phyloP scores from a whole-genome alignment of 805 yeast genomes.

The Trichomonascus vanleenenianus region DNA sequence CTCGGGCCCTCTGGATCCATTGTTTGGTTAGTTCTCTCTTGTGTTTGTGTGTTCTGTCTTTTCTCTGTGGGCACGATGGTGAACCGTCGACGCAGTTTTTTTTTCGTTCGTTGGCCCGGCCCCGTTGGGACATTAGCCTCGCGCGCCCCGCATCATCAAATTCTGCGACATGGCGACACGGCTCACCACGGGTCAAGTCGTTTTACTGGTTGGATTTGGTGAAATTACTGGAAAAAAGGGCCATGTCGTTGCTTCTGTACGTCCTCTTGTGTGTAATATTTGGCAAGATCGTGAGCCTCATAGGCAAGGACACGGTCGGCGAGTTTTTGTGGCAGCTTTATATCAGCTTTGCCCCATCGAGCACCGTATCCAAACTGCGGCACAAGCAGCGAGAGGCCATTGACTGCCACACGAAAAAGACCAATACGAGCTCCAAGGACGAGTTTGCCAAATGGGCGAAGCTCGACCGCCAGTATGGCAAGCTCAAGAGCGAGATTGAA shows the following conservation, averaged over 20 bases:
- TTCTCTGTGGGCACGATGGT: background rate
- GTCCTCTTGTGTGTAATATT: conserved; percentile 33
- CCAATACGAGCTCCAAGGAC: conserved; percentile 75
- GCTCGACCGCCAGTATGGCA: conserved; percentile 63
- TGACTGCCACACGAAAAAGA: conserved; percentile 44
- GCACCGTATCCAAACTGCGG: conserved; percentile 26
- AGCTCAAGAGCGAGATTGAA: conserved; percentile 45
- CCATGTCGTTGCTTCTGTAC: background rate
- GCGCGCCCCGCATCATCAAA: background rate
- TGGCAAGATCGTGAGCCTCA: conserved; percentile 30
- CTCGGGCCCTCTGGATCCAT: background rate
- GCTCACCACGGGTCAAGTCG: background rate
- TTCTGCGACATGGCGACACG: background rate
- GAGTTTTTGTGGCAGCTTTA: conserved; percentile 35
- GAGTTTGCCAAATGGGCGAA: conserved; percentile 96
- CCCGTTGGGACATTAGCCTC: background rate
- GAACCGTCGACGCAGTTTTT: background rate
- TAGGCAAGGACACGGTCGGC: conserved; percentile 31
- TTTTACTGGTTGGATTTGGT: no score
- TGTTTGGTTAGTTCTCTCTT: background rate
- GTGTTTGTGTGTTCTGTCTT: background rate
- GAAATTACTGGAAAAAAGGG: background rate
- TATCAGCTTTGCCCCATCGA: conserved; percentile 31
- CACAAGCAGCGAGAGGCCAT: conserved; percentile 38
- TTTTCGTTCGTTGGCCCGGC: background rate